Conservation (phyloP, 345 rosid genomes). For the Populus nigra region DNA sequence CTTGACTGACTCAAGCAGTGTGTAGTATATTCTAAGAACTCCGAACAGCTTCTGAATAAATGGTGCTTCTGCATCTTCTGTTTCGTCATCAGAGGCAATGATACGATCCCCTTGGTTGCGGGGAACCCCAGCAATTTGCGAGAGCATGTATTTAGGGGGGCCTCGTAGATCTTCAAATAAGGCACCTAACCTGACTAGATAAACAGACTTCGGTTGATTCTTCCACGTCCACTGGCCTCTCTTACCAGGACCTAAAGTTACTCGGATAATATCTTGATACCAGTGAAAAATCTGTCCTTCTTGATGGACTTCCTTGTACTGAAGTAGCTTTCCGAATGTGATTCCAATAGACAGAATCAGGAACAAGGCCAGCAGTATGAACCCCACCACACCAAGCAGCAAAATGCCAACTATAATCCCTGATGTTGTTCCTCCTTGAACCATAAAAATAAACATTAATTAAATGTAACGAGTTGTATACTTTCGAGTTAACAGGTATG, state of each 20-base stretch:
- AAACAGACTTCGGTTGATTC: slow-evolving; percentile 40
- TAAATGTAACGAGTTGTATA: neutral
- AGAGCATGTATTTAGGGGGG: slow-evolving; percentile 94
- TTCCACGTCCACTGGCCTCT: slow-evolving; percentile 98
- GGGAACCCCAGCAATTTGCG: slow-evolving; percentile 62
- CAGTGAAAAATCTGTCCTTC: slow-evolving; percentile 79
- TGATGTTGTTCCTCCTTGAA: slow-evolving; percentile 46
- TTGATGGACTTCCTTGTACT: slow-evolving; percentile 89
- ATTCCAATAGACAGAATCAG: slow-evolving; percentile 84
- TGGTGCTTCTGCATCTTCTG: slow-evolving; percentile 93
- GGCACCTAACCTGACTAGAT: slow-evolving; percentile 57
- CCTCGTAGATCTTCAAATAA: slow-evolving; percentile 88
- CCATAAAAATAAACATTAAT: slow-evolving; percentile 18
- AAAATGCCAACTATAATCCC: slow-evolving; percentile 56
- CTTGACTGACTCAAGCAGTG: slow-evolving; percentile 57
- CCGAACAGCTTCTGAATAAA: slow-evolving; percentile 87
- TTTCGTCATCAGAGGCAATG: slow-evolving; percentile 90
- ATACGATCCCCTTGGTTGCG: slow-evolving; percentile 52
- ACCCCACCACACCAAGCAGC: slow-evolving; percentile 50
- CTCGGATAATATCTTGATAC: slow-evolving; percentile 81
- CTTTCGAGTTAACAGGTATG: neutral
- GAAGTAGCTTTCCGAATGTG: slow-evolving; percentile 76
- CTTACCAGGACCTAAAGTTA: slow-evolving; percentile 90
- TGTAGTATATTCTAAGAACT: slow-evolving; percentile 89
- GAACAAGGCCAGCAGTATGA: slow-evolving; percentile 51